phyloP scores from a whole-genome alignment of 2,329 filamentous ascomycete genomes.

The Sclerotinia glacialis region DNA sequence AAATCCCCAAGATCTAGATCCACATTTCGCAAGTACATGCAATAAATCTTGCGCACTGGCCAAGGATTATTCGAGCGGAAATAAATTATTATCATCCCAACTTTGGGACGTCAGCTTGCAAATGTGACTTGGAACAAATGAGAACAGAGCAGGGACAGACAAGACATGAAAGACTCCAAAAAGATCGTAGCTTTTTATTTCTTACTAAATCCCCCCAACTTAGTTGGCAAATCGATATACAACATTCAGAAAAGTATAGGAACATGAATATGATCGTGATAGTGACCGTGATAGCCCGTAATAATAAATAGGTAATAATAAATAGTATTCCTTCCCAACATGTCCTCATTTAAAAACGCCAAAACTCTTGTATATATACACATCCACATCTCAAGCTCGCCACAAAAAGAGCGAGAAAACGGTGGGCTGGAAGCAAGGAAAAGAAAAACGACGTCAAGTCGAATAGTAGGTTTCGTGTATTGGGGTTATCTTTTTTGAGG shows the following conservation, averaged over 20 bases:
- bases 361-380: not conserved
- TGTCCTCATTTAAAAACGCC: constrained; percentile 9
- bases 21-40: not conserved
- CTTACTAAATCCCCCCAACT: constrained; percentile 8
- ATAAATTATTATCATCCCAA: not conserved
- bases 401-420: not conserved
- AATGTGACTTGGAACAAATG: not conserved
- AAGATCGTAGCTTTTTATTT: not conserved
- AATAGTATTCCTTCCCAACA: constrained; percentile 6
- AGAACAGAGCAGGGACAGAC: not conserved
- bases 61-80: too few relatives aligned
- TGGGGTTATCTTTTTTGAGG: constrained; percentile 25
- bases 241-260: not conserved
- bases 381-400: not conserved
- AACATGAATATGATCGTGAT: not conserved
- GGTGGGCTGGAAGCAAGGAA: not conserved
- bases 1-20: not conserved
- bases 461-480: constrained; percentile 31
- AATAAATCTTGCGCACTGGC: too few relatives aligned
- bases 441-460: constrained; percentile 16
- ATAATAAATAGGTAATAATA: constrained; percentile 15
- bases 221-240: constrained; percentile 8
- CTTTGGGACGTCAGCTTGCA: not conserved
- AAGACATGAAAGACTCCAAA: not conserved
- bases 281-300: too few relatives aligned